Evolutionary conservation across 768 basidiomycete species (phyloP).

Genomic region (Leccinum rimulosum): DNA sequence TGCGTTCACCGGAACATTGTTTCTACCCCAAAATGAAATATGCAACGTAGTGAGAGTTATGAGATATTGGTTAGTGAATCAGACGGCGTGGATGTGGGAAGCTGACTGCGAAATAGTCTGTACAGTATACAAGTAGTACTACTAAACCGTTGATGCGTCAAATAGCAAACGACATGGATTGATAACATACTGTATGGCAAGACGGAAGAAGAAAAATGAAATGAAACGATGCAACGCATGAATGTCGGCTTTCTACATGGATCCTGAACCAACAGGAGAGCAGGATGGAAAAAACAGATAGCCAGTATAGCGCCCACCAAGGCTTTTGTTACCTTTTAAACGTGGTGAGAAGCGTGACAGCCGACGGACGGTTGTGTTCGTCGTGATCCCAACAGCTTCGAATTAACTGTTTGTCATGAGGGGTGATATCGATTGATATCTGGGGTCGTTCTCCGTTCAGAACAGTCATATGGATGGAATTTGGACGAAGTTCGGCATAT

Average conservation of each 20-base stretch:
- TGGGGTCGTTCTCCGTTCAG: slow-evolving; percentile 12
- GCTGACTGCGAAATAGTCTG: not conserved
- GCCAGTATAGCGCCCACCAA: not conserved
- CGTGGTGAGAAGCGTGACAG: slow-evolving; percentile 4
- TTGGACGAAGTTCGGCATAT: slow-evolving; percentile 3
- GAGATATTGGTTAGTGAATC: too few species aligned
- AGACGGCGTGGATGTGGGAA: not conserved
- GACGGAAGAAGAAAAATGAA: too few species aligned
- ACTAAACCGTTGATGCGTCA: not conserved
- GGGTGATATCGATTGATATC: slow-evolving; percentile 9
- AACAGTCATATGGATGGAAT: not conserved
- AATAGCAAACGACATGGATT: not conserved
- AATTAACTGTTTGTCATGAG: slow-evolving; percentile 8
- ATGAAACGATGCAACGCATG: too few species aligned
- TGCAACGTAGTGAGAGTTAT: not conserved
- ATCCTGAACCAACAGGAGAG: too few species aligned
- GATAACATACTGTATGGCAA: too few species aligned
- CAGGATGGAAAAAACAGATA: too few species aligned
- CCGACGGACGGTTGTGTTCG: slow-evolving; percentile 18
- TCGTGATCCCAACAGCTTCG: slow-evolving; percentile 17
- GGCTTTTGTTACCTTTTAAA: not conserved
- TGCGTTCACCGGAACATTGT: not conserved
- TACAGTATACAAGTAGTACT: not conserved
- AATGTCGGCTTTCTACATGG: too few species aligned
- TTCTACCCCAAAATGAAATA: not conserved